Evolutionary conservation across 164 flowering plant species (phyloP).

Genomic region (Piper betle): DNA sequence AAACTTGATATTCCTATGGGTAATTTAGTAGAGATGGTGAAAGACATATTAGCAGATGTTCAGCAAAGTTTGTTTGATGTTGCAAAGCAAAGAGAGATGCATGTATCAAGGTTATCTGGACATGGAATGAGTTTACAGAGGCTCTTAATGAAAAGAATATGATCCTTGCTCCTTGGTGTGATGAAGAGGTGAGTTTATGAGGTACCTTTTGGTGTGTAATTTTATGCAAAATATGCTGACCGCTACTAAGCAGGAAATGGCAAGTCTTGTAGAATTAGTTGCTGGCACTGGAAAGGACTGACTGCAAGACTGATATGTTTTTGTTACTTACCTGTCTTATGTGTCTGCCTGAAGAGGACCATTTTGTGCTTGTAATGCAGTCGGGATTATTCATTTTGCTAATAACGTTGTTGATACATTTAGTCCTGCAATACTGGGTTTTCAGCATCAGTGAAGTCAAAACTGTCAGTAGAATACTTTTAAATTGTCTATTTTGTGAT

Average conservation of each 20-base stretch:
- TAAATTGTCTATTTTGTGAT: not conserved
- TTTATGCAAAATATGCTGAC: not conserved
- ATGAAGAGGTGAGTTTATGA: conserved; percentile 55
- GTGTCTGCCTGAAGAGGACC: not conserved
- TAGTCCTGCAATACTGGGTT: no score
- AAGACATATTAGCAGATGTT: conserved; percentile 33
- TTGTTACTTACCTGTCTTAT: not conserved
- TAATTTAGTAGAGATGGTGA: conserved; percentile 46
- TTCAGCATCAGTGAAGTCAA: not conserved
- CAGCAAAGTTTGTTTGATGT: conserved; percentile 56
- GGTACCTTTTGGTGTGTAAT: not conserved
- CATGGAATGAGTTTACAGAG: conserved; percentile 73
- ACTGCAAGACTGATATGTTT: not conserved
- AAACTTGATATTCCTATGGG: conserved; percentile 51
- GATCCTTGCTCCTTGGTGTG: conserved; percentile 97
- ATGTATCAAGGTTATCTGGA: conserved; percentile 38
- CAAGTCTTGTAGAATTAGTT: not conserved
- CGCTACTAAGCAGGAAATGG: not conserved
- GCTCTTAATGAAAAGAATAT: conserved; percentile 69
- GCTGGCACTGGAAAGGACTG: no score
- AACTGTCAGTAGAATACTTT: not conserved
- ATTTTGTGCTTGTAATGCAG: not conserved
- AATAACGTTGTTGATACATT: no score
- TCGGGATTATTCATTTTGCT: no score
- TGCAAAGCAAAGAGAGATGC: conserved; percentile 74